Conservation (phyloP, 306 rosid species). For the Lotus japonicus region DNA sequence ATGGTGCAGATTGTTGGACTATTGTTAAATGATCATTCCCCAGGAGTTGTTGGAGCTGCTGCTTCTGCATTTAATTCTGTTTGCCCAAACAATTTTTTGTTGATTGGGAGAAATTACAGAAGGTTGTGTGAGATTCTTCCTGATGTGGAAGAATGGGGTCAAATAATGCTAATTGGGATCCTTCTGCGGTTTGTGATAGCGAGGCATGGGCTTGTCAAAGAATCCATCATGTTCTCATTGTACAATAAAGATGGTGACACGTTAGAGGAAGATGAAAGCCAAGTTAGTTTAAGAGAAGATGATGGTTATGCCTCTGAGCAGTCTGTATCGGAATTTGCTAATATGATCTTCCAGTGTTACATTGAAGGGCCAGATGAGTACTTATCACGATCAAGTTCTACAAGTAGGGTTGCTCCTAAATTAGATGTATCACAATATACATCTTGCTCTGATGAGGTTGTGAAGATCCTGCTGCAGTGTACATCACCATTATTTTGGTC, state of each 20-base stretch:
- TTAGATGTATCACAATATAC: constrained; percentile 48
- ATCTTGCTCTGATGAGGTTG: constrained; percentile 55
- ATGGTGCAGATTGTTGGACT: constrained; percentile 67
- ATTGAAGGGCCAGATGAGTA: constrained; percentile 91
- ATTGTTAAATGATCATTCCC: constrained; percentile 74
- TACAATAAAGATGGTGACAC: constrained; percentile 21
- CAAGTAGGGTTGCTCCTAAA: constrained; percentile 41
- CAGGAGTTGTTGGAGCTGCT: constrained; percentile 94
- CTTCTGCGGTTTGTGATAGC: constrained; percentile 83
- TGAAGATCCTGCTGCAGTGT: constrained; percentile 80
- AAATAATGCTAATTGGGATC: constrained; percentile 75
- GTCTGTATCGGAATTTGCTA: constrained; percentile 41
- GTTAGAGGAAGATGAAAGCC: constrained; percentile 34
- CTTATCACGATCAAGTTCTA: constrained; percentile 66
- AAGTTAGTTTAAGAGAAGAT: constrained; percentile 36
- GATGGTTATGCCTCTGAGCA: constrained; percentile 27
- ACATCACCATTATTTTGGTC: constrained; percentile 94
- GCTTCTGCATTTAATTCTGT: constrained; percentile 88
- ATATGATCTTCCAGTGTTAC: constrained; percentile 64
- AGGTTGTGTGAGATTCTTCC: constrained; percentile 87
- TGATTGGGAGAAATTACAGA: constrained; percentile 64
- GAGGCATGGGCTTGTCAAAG: constrained; percentile 76
- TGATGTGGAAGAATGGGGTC: constrained; percentile 98
- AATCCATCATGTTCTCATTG: constrained; percentile 69
- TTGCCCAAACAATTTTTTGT: constrained; percentile 76